phyloP scores from a whole-genome alignment of 2,329 filamentous ascomycete species.

The Hymenoscyphus linearis region DNA sequence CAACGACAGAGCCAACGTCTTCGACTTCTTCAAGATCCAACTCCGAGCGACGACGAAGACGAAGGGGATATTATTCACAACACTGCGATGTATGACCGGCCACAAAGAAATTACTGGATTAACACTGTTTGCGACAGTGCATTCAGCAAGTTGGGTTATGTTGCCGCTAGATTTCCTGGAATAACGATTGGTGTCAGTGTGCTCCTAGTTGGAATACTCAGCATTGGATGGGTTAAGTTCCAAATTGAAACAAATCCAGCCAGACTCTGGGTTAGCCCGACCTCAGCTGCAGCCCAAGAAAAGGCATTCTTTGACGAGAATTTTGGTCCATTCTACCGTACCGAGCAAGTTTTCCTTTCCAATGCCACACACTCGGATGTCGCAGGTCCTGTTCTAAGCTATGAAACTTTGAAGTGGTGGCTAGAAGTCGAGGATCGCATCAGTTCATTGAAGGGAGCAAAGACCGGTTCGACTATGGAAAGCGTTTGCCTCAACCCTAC shows the following conservation, averaged over 20 bases:
- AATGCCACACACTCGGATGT: conserved; percentile 68
- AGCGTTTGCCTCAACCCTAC: conserved; percentile 95
- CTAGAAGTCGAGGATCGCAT: conserved; percentile 81
- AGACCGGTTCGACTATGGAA: conserved; percentile 63
- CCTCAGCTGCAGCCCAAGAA: conserved; percentile 83
- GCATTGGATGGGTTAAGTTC: conserved; percentile 83
- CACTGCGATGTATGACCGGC: conserved; percentile 71
- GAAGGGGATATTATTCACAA: conserved; percentile 80
- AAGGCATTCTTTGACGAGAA: conserved; percentile 90
- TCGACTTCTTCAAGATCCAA: conserved; percentile 78
- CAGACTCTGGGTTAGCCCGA: conserved; percentile 92
- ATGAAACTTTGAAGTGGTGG: conserved; percentile 91
- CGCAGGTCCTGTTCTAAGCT: conserved; percentile 73
- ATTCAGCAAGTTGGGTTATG: conserved; percentile 75
- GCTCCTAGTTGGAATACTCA: conserved; percentile 71
- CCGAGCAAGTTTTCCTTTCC: conserved; percentile 88
- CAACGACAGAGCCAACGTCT: conserved; percentile 74
- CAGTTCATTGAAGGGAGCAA: conserved; percentile 62
- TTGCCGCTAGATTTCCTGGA: conserved; percentile 76
- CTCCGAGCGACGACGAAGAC: conserved; percentile 86
- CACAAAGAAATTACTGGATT: conserved; percentile 72
- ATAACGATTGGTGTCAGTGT: conserved; percentile 75
- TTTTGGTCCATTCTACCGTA: conserved; percentile 93
- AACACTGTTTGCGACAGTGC: conserved; percentile 77
- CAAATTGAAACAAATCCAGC: conserved; percentile 88